Evolutionary conservation across 352 stramenopile genomes (phyloP).

Genomic region (Phytopythium mirpurense): DNA sequence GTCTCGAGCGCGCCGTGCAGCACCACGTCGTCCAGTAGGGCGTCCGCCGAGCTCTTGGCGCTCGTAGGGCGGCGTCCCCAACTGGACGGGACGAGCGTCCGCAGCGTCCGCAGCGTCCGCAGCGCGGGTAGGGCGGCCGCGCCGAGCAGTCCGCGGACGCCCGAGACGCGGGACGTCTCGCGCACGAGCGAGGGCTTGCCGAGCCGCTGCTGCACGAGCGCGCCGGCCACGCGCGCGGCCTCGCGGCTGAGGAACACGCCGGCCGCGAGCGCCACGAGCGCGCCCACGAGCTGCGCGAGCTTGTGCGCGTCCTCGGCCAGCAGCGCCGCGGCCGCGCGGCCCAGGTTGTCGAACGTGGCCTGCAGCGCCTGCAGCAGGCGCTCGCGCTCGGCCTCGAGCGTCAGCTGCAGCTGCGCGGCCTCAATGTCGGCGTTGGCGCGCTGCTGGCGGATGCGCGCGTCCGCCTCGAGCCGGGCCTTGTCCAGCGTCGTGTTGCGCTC

Average conservation of each 20-base stretch:
- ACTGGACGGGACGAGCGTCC: too few species aligned
- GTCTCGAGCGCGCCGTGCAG: slow-evolving; percentile 47
- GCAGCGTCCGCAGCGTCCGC: neutral
- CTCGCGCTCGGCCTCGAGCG: slow-evolving; percentile 55
- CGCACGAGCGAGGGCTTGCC: slow-evolving; percentile 69
- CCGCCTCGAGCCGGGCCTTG: slow-evolving; percentile 56
- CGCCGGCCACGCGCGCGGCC: slow-evolving; percentile 45
- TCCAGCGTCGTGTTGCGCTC: slow-evolving; percentile 59
- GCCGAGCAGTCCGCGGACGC: slow-evolving; percentile 24
- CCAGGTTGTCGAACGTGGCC: slow-evolving; percentile 66
- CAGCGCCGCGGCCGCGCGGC: slow-evolving; percentile 40
- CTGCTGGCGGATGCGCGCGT: slow-evolving; percentile 64
- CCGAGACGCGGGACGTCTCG: slow-evolving; percentile 53
- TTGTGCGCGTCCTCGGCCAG: slow-evolving; percentile 51
- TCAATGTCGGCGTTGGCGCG: slow-evolving; percentile 70
- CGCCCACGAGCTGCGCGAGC: slow-evolving; percentile 50
- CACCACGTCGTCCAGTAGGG: slow-evolving; percentile 61
- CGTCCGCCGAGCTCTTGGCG: slow-evolving; percentile 14
- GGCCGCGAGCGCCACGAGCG: slow-evolving; percentile 46
- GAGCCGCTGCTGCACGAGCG: slow-evolving; percentile 56
- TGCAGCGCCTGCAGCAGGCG: slow-evolving; percentile 66
- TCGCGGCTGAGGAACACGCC: slow-evolving; percentile 66
- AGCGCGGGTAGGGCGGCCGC: too few species aligned
- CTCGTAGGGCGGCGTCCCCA: slow-evolving; percentile 7
- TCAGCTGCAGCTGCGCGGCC: slow-evolving; percentile 51